phyloP scores from a whole-genome alignment of 192 early-diverging fungal genomes.

The Mortierella antarctica region DNA sequence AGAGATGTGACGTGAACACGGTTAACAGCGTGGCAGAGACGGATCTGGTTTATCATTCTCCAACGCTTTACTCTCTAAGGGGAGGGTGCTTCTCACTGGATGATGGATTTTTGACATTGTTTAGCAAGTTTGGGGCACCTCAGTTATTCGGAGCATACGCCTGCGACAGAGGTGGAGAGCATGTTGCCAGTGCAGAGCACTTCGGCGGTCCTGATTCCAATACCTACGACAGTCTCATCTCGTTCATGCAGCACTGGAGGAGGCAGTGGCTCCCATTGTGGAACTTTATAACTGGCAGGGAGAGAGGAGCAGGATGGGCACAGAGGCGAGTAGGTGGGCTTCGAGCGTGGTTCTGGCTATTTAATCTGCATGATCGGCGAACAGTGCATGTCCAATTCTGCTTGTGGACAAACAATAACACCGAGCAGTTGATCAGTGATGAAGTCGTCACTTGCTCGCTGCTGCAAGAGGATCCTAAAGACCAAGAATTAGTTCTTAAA shows the following conservation, averaged over 20 bases:
- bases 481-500: slow-evolving; percentile 21
- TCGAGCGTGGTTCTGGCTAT: slow-evolving; percentile 23
- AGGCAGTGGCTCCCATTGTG: slow-evolving; percentile 27
- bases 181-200: slow-evolving; percentile 20
- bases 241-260: slow-evolving; percentile 33
- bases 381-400: slow-evolving; percentile 17
- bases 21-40: no score
- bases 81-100: slow-evolving; percentile 19
- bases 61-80: slow-evolving; percentile 13
- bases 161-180: slow-evolving; percentile 13
- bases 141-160: slow-evolving; percentile 25
- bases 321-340: background rate
- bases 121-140: slow-evolving; percentile 5
- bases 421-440: slow-evolving; percentile 14
- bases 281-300: slow-evolving; percentile 3
- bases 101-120: slow-evolving; percentile 12
- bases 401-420: slow-evolving; percentile 16
- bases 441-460: slow-evolving; percentile 5
- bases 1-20: no score
- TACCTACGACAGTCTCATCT: slow-evolving; percentile 17
- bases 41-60: slow-evolving; percentile 11
- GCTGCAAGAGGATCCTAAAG: background rate
- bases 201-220: slow-evolving; percentile 16
- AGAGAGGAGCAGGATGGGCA: slow-evolving; percentile 4
- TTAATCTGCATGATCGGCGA: slow-evolving; percentile 14